Evolutionary conservation across 805 yeast genomes (phyloP), one percentile per base, ranked within the genome.

Genomic region (Torulaspora maleeae): DNA sequence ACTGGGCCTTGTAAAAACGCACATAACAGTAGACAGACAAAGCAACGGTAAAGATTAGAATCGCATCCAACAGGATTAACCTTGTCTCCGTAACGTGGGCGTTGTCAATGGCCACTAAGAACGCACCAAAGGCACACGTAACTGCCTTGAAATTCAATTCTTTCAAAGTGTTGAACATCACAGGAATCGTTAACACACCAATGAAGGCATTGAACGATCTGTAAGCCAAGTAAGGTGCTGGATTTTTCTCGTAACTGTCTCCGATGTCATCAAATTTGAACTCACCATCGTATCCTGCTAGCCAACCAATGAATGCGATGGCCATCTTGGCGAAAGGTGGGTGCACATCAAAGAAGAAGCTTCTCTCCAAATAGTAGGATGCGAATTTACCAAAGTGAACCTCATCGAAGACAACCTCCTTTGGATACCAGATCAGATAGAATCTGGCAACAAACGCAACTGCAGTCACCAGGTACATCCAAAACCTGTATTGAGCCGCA

Each of bases 261-360:
- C 97, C 97, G 66, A 90, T 90, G 59, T 76, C 80, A 51, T 89
- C 95, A 59, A 91, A 93, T 66, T 89, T 87, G 74, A 89, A 93
- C 10, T 77, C 66, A n/a, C 99, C 99, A 59, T 84, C 81, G 65
- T 87, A 93, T 2, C 97, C 96, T 41, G 83, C 80, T 19, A 93
- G 58, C 74, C 83, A 88, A 35, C 99, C 99, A 32, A 83, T 87
- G 47, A 82, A 75, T 0, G 98, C 98, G 67, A 91, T 87, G 54
- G 90, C 73, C 64, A 93, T 74, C 66, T 93, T 93, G 44, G 96
- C 99, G 67, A 93, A 87, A 17, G 99, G 99, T 8, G 99, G 99
- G 69, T 93, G 99, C 42, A 93, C 80, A 68, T 93, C 99, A 60
- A 93, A 93, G 66, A 88, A 93, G 66, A 86, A 93, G 0, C 96